These are phyloP conservation scores for Metschnikowia lachancei DNA, from an alignment of 805 yeast species.

Conservation along the genomic window DNA sequence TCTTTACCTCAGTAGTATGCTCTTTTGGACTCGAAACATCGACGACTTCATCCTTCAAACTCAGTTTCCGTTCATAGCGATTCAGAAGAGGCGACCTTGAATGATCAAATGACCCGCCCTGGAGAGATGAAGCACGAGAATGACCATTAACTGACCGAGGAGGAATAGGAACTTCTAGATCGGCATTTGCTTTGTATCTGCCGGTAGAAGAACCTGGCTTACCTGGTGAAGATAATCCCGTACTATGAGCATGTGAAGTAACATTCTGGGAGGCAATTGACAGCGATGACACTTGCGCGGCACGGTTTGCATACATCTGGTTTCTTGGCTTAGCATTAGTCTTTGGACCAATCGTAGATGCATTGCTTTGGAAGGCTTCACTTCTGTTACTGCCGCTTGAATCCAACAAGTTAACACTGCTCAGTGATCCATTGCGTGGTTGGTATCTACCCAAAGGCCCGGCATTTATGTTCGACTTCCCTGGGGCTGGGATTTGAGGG, in stretches of 20 bases:
- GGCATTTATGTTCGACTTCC: neutral
- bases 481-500: neutral
- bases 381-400: slow-evolving; percentile 1
- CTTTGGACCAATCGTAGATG: neutral
- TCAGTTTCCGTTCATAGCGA: neutral
- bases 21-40: neutral
- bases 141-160: slow-evolving; percentile 8
- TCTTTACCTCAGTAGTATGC: neutral
- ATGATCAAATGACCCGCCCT: slow-evolving; percentile 6
- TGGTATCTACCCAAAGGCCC: slow-evolving; percentile 8
- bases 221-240: neutral
- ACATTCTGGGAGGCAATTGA: slow-evolving; percentile 21
- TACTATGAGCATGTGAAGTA: neutral
- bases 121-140: slow-evolving; percentile 14
- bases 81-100: neutral
- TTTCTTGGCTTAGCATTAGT: slow-evolving; percentile 3
- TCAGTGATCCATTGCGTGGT: slow-evolving; percentile 11
- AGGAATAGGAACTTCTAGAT: neutral
- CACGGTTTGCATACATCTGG: slow-evolving; percentile 10
- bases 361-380: neutral
- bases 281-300: slow-evolving; percentile 21
- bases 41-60: neutral
- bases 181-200: neutral
- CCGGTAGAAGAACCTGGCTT: neutral
- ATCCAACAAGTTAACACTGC: slow-evolving; percentile 12